phyloP scores from a whole-genome alignment of 2,329 filamentous ascomycete genomes.

The Cordyceps javanica region DNA sequence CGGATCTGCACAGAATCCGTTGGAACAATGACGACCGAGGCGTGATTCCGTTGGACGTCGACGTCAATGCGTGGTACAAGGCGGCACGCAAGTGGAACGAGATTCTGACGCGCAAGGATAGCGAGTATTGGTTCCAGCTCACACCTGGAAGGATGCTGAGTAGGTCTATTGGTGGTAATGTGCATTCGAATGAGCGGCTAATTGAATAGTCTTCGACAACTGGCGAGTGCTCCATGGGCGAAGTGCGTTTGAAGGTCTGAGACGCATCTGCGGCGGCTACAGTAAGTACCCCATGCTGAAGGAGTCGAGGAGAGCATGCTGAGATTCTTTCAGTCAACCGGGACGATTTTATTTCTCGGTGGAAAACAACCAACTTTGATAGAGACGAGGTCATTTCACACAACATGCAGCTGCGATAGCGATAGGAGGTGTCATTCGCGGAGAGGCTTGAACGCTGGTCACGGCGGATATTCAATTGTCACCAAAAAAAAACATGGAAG shows the following conservation, averaged over 20 bases:
- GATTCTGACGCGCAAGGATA: conserved; percentile 57
- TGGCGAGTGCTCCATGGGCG: conserved; percentile 91
- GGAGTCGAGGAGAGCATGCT: not conserved
- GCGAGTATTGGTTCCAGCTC: conserved; percentile 76
- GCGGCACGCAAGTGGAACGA: conserved; percentile 70
- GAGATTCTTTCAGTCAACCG: conserved; percentile 55
- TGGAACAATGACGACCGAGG: conserved; percentile 95
- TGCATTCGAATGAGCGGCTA: not conserved
- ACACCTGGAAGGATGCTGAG: conserved; percentile 70
- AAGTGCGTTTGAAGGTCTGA: conserved; percentile 72
- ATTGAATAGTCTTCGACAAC: conserved; percentile 78
- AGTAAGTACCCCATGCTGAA: conserved; percentile 48
- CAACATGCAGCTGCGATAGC: conserved; percentile 24
- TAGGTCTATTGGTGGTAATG: conserved; percentile 40
- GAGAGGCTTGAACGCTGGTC: not conserved
- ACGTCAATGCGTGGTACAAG: conserved; percentile 64
- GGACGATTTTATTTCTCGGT: conserved; percentile 75
- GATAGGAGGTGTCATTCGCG: not conserved
- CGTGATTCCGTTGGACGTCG: conserved; percentile 50
- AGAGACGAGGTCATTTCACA: conserved; percentile 37
- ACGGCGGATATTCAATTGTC: not conserved
- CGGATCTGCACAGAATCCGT: conserved; percentile 54
- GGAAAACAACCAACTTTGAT: conserved; percentile 62
- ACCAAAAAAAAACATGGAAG: no score
- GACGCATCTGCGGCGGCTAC: conserved; percentile 88